Evolutionary conservation across 2,329 filamentous ascomycete species (phyloP), one percentile per base, ranked within the genome.

Genomic region (Penicillium sp.): DNA sequence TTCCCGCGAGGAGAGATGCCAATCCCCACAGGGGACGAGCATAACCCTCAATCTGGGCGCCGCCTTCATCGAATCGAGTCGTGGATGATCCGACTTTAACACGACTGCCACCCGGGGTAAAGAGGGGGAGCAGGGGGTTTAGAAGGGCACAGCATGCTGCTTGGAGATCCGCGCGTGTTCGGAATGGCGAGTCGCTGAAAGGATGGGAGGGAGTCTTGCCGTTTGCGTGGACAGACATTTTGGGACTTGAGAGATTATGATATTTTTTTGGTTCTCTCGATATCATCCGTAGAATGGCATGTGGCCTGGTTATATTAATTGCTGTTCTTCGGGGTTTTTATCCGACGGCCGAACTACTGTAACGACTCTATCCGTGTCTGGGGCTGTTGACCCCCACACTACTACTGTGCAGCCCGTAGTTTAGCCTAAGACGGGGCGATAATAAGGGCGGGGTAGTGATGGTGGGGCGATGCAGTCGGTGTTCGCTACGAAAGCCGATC

Each of bases 11-110:
- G 17, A 93, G 79, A 17, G 88, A 87, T 3, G 89, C 88, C 19
- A 93, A 78, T 1, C 88, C 91, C 91, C 91, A 93, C 55, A 93
- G 81, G 0, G 91, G 91, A 1, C 91, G 85, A 49, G 88, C 89
- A 71, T 89, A 88, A 26, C 90, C 90, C 77, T 94, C 91, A 37
- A 93, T 85, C 72, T 93, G 90, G 1, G 90, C 90, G 9, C 89
- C 91, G 1, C 87, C 86, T 74, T 92, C 88, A 72, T 93, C 91
- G 74, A 93, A 93, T 28, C 90, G 83, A 22, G 91, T 91, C 19
- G 89, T 90, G 0, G 90, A 91, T 15, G 85, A 86, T 5, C 90
- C 90, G 26, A 89, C 85, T 70, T 86, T 88, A 51, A 93, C 84
- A 51, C 90, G 83, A 12, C 88, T 86, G 71, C 86, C 85, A 47